Evolutionary conservation across 768 basidiomycete species (phyloP).

Genomic region (Rhodotorula paludigena): DNA sequence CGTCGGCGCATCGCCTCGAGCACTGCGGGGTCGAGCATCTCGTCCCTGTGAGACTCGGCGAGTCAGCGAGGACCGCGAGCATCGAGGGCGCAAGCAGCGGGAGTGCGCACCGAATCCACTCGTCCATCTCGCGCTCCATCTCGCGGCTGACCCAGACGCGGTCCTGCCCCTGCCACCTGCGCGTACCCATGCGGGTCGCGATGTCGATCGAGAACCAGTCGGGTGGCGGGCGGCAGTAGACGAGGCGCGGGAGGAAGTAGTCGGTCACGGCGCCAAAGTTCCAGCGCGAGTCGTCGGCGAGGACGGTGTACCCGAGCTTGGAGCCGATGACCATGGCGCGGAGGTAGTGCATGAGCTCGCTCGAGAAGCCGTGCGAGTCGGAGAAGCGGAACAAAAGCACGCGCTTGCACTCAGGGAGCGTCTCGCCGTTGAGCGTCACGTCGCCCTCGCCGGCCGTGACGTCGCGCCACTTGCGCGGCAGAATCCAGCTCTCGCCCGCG

Average conservation of each 20-base stretch:
- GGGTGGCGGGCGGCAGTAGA: conserved; percentile 31
- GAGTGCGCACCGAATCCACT: conserved; percentile 23
- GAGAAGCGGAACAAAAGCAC: conserved; percentile 31
- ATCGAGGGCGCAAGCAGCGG: too few relatives aligned
- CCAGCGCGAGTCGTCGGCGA: conserved; percentile 33
- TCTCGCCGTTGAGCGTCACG: conserved; percentile 16
- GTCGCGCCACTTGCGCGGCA: conserved; percentile 31
- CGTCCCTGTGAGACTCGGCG: conserved; percentile 7
- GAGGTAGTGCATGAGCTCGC: conserved; percentile 31
- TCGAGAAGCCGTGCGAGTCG: conserved; percentile 27
- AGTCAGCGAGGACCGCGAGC: background rate
- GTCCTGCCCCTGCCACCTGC: conserved; percentile 26
- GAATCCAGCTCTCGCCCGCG: conserved; percentile 26
- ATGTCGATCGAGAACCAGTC: conserved; percentile 30
- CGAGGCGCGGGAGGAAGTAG: conserved; percentile 33
- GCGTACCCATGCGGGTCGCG: conserved; percentile 8
- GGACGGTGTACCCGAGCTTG: conserved; percentile 36
- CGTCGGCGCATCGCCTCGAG: conserved; percentile 10
- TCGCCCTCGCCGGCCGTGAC: conserved; percentile 11
- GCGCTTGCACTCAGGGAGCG: conserved; percentile 28
- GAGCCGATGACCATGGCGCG: conserved; percentile 23
- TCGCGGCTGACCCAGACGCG: conserved; percentile 23
- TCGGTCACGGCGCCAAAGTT: conserved; percentile 28
- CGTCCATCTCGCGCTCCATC: conserved; percentile 10
- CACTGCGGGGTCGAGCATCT: conserved; percentile 27